Conservation (phyloP, 805 yeast species). For the Monosporozyma siamensis region DNA sequence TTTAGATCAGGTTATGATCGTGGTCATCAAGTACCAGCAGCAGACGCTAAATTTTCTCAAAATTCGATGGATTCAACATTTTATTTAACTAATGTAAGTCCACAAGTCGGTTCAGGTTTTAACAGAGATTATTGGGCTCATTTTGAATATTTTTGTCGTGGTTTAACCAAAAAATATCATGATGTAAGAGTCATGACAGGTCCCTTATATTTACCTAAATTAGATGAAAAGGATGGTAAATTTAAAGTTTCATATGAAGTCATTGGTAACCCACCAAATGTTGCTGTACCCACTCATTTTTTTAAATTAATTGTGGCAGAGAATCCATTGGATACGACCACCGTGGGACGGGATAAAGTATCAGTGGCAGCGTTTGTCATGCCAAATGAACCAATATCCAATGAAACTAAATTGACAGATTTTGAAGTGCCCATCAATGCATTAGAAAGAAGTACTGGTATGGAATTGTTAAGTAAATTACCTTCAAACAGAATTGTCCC, state of each 20-base stretch:
- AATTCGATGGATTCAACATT: slow-evolving; percentile 93
- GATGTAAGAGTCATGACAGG: slow-evolving; percentile 87
- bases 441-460: slow-evolving; percentile 76
- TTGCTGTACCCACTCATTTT: slow-evolving; percentile 97
- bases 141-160: slow-evolving; percentile 79
- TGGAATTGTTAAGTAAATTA: slow-evolving; percentile 65
- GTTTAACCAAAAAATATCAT: slow-evolving; percentile 60
- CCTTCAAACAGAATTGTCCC: slow-evolving; percentile 48
- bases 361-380: slow-evolving; percentile 89
- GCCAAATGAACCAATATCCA: slow-evolving; percentile 77
- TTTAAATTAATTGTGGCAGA: slow-evolving; percentile 88
- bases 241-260: slow-evolving; percentile 80
- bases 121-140: slow-evolving; percentile 98
- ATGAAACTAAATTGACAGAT: slow-evolving; percentile 55
- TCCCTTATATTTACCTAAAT: slow-evolving; percentile 79
- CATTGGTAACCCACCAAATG: slow-evolving; percentile 90
- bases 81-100: slow-evolving; percentile 80
- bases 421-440: slow-evolving; percentile 90
- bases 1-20: slow-evolving; percentile 94
- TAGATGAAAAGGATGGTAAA: slow-evolving; percentile 67
- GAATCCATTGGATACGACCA: slow-evolving; percentile 33
- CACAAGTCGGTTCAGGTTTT: slow-evolving; percentile 96
- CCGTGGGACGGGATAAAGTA: slow-evolving; percentile 25
- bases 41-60: slow-evolving; percentile 87
- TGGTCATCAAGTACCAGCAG: slow-evolving; percentile 98